Evolutionary conservation across 164 flowering plant genomes (phyloP), one percentile per base, ranked within the genome.

Genomic region (Macadamia integrifolia): DNA sequence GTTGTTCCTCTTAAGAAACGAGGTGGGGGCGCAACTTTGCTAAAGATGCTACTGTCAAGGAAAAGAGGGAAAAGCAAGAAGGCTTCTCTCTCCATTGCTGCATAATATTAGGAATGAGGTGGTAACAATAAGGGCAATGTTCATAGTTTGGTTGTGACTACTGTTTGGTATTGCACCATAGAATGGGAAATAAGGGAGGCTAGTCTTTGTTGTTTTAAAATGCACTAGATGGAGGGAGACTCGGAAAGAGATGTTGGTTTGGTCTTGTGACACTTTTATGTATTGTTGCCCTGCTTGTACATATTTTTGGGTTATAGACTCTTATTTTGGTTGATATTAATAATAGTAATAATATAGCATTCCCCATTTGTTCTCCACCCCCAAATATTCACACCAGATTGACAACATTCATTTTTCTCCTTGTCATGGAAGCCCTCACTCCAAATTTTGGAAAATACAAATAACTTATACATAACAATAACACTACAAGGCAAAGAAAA

Each of bases 1-100:
- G 74, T 93, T 60, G 85, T 89, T 14, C 86, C 91, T 3, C 68
- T 73, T 62, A 86, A 82, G 72, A 86, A 81, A 72, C 74, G 72
- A n/a, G 81, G 84, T 65, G 71, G 79, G 14, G 80, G 84, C 53
- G 74, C 80, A 14, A 82, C 86, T 62, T 80, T 89, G 17, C 71
- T 87, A 23, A 23, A 23, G 23, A 23, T 0, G 23, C 23, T 23
- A 23, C 23, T 23, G 23, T 23, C 23, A 23, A 18, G 79, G 80
- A 83, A 89, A 78, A 87, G 72, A 74, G 79, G 78, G 10, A 73
- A 72, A 67, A 74, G 73, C 66, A 83, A 76, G 78, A 81, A 80
- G 76, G 71, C 56, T 52, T 56, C 79, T 30, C 74, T 66, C 17
- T 70, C 80, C n/a, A 66, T 77, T 65, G 70, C 31, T 63, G 61